phyloP scores from a whole-genome alignment of 352 stramenopile species.

The Pelagophyceae sp. region DNA sequence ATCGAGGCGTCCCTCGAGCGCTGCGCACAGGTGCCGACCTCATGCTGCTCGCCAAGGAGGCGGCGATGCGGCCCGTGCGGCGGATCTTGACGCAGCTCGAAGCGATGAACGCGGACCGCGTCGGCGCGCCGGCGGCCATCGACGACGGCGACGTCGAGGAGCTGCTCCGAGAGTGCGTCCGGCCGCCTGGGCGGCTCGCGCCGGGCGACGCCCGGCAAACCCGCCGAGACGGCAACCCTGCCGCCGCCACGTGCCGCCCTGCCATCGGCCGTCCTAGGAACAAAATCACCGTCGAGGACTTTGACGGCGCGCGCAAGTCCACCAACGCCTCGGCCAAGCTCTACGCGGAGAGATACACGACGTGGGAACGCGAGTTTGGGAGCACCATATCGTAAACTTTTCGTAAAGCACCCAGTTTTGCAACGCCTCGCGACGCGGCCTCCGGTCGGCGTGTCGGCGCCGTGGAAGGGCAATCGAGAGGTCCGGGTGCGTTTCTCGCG shows the following conservation, averaged over 20 bases:
- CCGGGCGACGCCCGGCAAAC: too few relatives aligned
- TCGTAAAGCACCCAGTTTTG: too few relatives aligned
- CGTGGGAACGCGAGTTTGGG: not conserved
- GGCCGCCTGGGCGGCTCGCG: too few relatives aligned
- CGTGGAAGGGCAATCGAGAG: too few relatives aligned
- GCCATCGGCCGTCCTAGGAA: not conserved
- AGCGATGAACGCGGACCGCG: not conserved
- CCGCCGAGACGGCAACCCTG: too few relatives aligned
- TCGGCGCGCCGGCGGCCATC: not conserved
- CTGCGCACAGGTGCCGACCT: slow-evolving; percentile 70
- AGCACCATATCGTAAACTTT: too few relatives aligned
- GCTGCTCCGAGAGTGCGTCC: not conserved
- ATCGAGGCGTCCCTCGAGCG: too few relatives aligned
- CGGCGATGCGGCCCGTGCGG: slow-evolving; percentile 55
- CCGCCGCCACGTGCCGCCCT: too few relatives aligned
- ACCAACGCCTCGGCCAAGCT: slow-evolving; percentile 15
- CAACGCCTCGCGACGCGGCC: too few relatives aligned
- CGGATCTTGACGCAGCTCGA: slow-evolving; percentile 26
- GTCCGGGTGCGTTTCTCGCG: too few relatives aligned
- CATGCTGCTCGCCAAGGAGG: slow-evolving; percentile 60
- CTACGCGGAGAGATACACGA: not conserved
- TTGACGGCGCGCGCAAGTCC: not conserved
- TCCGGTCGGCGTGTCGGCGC: too few relatives aligned
- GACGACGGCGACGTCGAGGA: not conserved
- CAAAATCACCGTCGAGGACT: not conserved